phyloP scores from a whole-genome alignment of 352 stramenopile genomes.

The Phytophthora meadii region DNA sequence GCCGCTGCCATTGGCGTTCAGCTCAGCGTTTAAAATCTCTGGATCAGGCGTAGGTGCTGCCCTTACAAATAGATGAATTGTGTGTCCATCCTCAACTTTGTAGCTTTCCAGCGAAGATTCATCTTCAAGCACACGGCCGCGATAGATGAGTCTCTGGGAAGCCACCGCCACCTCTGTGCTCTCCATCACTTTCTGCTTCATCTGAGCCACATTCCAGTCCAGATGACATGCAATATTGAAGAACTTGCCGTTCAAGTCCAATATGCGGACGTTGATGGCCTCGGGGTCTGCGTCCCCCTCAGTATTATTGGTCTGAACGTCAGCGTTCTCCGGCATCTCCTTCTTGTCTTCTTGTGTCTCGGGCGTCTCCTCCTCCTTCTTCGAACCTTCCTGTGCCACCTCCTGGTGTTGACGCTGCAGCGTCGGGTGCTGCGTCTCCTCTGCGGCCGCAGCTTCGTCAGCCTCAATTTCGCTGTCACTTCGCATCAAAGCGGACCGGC shows the following conservation, averaged over 20 bases:
- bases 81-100: constrained; percentile 92
- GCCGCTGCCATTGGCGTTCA: constrained; percentile 35
- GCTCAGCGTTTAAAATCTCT: constrained; percentile 56
- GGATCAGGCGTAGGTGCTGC: constrained; percentile 65
- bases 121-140: constrained; percentile 89
- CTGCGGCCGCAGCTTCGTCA: constrained; percentile 12
- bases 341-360: constrained; percentile 19
- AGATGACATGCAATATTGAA: constrained; percentile 74
- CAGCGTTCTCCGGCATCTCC: constrained; percentile 9
- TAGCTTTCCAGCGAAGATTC: constrained; percentile 76
- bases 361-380: constrained; percentile 18
- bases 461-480: constrained; percentile 35
- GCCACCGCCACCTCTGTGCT: constrained; percentile 70
- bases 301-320: constrained; percentile 11
- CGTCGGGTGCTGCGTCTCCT: constrained; percentile 28
- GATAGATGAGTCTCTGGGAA: constrained; percentile 92
- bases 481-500: constrained; percentile 37
- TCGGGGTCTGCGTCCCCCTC: constrained; percentile 34
- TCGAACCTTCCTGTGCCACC: constrained; percentile 8
- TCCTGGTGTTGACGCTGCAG: constrained; percentile 38
- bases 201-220: constrained; percentile 65
- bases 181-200: constrained; percentile 82
- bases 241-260: constrained; percentile 89
- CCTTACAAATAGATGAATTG: constrained; percentile 91
- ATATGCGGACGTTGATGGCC: constrained; percentile 71